Base-by-base conservation (phyloP, 2,329 filamentous ascomycete genomes). In the Exserohilum turcica region DNA sequence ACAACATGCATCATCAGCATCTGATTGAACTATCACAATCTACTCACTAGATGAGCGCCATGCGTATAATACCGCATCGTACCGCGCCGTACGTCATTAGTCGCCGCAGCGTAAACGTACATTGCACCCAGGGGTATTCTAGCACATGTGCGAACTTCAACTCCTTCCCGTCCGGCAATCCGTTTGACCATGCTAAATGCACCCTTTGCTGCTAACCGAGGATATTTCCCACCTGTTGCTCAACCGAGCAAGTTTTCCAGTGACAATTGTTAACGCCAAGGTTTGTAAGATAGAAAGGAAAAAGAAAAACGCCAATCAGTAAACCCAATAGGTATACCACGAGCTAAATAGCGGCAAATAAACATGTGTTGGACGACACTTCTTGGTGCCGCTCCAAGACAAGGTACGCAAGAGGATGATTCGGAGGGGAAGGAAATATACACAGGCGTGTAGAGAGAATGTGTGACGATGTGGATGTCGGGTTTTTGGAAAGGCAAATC, bases 381-480 rank as follows among this genome's bases (percentile, higher is more conserved):
- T 19, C n/a, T 33, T 44, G 28, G 38, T 51, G 36, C 19, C 38
- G 36, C 33, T 18, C 45, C 36, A 32, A 27, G 16, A 40, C 43
- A 43, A 54, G 39, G 28, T 54, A 60, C 53, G 61, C 50, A 44
- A 48, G 21, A 46, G 43, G 33, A 35, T 45, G 36, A 39, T 56
- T 53, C 44, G 51, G 49, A 52, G 45, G 31, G 54, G 21, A 54
- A 54, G 50, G 51, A 49, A 63, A 61, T 63, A 57, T 63, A 61
- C 60, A 63, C 58, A 47, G 56, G 42, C 39, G 56, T 59, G 53
- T 57, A 55, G 53, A 52, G 48, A 51, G 50, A n/a, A 36, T 47
- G 50, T 42, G 39, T 37, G 46, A 46, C 40, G 18, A 46, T 47
- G 51, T 32, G 29, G 21, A 9, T 51, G 46, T 53, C 4, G 37